Evolutionary conservation across 768 basidiomycete genomes (phyloP), one percentile per base, ranked within the genome.

Genomic region (Mycena floridula): DNA sequence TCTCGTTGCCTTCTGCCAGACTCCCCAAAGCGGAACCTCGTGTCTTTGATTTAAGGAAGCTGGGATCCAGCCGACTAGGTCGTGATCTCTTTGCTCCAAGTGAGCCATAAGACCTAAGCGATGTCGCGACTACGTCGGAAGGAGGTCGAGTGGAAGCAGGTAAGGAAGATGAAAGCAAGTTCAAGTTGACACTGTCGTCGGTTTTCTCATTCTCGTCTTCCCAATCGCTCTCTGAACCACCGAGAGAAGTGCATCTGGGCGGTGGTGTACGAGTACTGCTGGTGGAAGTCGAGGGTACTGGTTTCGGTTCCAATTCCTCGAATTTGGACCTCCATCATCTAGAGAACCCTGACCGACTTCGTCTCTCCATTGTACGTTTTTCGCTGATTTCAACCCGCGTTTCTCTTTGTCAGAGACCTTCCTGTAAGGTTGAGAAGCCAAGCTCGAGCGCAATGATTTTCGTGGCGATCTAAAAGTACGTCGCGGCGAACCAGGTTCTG

Each of bases 201-300:
- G 85, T 87, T 65, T 77, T 85, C 57, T 90, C 88, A 53, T 81
- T 79, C 55, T 90, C 89, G 56, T 91, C 88, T 62, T 91, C 89
- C 89, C 89, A 91, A 45, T 92, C 89, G 59, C 84, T 89, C 53
- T 90, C 88, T 5, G 85, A 88, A 5, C 79, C 73, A 37, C 80
- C 74, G 20, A 74, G 60, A 3, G 81, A 81, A 25, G 64, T 59
- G 44, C 61, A 70, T 46, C 79, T 61, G 12, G 69, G 52, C 28
- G 68, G 62, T 27, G 67, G 59, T 20, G 59, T 49, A 13, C 54
- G 55, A 26, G 55, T 54, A 25, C 55, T 46, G 3, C 53, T 48
- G 26, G 58, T 47, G 32, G 61, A 63, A 4, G 26, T 50, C 50
- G 3, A 42, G 44, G 26, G 46, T 50, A n/a, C 52, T 53, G 25